phyloP scores from a whole-genome alignment of 2,329 filamentous ascomycete genomes.

The Pseudogymnoascus sp. region DNA sequence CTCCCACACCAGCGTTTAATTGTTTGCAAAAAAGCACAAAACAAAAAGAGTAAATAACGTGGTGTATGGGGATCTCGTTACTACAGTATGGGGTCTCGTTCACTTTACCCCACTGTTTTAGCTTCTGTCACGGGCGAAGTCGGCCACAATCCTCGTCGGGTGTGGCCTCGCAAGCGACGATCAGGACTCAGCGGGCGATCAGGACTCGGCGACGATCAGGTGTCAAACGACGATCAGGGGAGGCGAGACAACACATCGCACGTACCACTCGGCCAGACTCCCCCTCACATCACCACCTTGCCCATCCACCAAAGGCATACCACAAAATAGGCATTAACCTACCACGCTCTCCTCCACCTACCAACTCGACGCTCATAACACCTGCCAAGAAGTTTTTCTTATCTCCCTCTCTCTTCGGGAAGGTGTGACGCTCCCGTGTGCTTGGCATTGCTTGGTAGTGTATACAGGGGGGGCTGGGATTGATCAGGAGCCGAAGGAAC shows the following conservation, averaged over 20 bases:
- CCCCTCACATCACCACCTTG: background rate
- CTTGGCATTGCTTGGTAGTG: constrained; percentile 4
- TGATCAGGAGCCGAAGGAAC: background rate
- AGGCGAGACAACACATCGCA: background rate
- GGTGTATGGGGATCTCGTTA: background rate
- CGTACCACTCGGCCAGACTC: background rate
- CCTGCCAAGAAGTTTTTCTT: constrained; percentile 3
- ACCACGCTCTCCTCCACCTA: background rate
- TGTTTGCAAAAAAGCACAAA: background rate
- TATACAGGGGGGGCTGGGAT: background rate
- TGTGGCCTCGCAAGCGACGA: background rate
- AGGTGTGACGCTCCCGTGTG: background rate
- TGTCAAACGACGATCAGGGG: background rate
- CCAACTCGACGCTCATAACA: background rate
- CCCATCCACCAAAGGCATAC: background rate
- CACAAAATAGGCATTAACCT: background rate
- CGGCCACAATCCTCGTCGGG: background rate
- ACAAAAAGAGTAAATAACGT: background rate
- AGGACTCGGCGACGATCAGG: background rate
- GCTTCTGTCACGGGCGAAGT: background rate
- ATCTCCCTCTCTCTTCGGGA: constrained; percentile 1
- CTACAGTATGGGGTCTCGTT: background rate
- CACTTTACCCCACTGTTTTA: too few relatives aligned
- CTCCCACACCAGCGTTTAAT: background rate
- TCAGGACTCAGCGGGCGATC: background rate